Conservation (phyloP, 371 early-diverging fungal species). For the Lichtheimia ornata region DNA sequence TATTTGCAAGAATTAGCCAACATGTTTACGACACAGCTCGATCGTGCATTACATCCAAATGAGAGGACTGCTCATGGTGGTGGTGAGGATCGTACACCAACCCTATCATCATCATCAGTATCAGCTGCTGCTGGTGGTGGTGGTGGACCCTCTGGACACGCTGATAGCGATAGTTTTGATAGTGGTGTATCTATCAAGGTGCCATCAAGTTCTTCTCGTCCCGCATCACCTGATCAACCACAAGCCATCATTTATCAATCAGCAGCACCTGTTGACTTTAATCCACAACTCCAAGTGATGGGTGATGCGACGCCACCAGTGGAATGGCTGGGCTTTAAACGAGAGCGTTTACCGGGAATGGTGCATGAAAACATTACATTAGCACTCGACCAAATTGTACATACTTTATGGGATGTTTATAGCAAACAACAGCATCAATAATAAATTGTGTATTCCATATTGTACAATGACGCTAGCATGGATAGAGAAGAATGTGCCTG, state of each 20-base stretch:
- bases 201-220: constrained; percentile 3
- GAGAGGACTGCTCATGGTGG: background rate
- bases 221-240: background rate
- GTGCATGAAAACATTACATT: constrained; percentile 54
- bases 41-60: constrained; percentile 29
- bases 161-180: constrained; percentile 10
- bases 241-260: constrained; percentile 32
- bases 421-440: constrained; percentile 8
- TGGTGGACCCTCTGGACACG: background rate
- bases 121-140: constrained; percentile 6
- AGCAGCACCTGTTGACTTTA: constrained; percentile 43
- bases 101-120: background rate
- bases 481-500: no score
- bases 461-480: no score
- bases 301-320: constrained; percentile 67
- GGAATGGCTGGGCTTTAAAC: constrained; percentile 61
- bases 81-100: background rate
- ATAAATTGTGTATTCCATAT: no score
- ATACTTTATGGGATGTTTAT: constrained; percentile 23
- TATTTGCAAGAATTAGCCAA: constrained; percentile 65
- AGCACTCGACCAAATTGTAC: constrained; percentile 39
- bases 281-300: constrained; percentile 58
- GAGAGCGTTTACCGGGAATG: constrained; percentile 54
- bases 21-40: constrained; percentile 41
- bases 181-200: constrained; percentile 8